Percentiles rank a stretch among this genome's conserved stretches.
Conservation (phyloP, 176 grass and related monocot species). For the Oryza officinalis region DNA sequence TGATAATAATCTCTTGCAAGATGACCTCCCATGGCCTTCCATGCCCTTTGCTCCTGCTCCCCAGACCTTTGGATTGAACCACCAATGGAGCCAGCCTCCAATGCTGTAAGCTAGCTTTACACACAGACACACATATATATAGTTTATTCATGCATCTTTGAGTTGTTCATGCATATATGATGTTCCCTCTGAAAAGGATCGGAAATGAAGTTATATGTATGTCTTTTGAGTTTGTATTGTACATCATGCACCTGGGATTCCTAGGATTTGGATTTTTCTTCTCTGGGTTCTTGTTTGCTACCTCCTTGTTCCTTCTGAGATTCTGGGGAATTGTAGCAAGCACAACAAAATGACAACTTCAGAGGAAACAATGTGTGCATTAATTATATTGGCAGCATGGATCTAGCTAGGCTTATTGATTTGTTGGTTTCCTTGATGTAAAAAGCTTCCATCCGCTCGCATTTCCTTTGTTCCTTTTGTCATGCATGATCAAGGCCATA, state of each 20-base stretch:
- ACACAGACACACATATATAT: not conserved
- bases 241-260: constrained; percentile 34
- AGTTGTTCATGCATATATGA: not conserved
- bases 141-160: not conserved
- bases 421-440: constrained; percentile 45
- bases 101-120: constrained; percentile 42
- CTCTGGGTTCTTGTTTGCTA: constrained; percentile 52
- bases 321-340: constrained; percentile 80
- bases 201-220: not conserved
- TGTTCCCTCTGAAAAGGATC: not conserved
- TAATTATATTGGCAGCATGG: constrained; percentile 12
- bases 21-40: constrained; percentile 46
- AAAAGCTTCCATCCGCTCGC: constrained; percentile 25
- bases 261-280: constrained; percentile 94
- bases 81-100: constrained; percentile 42
- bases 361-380: constrained; percentile 10
- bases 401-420: constrained; percentile 13
- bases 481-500: not conserved
- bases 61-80: constrained; percentile 31
- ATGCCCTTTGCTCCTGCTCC: constrained; percentile 34
- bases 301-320: constrained; percentile 50
- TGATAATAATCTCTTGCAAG: constrained; percentile 44
- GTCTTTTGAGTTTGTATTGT: constrained; percentile 22
- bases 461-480: constrained; percentile 25
- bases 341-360: constrained; percentile 56